Base-by-base conservation (phyloP, 306 rosid genomes). In the Medicago ruthenica region DNA sequence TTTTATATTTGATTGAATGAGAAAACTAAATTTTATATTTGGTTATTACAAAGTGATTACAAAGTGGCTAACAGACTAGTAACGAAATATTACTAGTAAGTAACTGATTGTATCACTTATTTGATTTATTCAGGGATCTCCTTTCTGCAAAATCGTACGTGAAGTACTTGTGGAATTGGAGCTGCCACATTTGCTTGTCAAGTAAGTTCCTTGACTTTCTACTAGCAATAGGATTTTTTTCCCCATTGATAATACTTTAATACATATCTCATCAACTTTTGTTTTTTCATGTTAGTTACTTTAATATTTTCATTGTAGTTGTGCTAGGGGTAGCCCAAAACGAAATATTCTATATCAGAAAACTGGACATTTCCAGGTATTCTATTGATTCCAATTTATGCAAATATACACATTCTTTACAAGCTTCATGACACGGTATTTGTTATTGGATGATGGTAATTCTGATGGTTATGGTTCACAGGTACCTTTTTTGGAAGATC, bases 71-170 rank as follows among this genome's bases (percentile, higher is more conserved):
- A 55, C 61, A 55, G 20, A 55, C 7, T 55, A 9, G 24, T 53
- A 17, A 20, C 34, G 5, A 58, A 11, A 9, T n/a, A 6, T 45
- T 45, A 45, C 16, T 45, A 45, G 16, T 42, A 42, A 42, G 1
- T 45, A 45, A 45, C 37, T 58, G 12, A 58, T 39, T 22, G 24
- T 22, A 58, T 22, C 15, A 22, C 16, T 21, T 5, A 22, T 58
- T 22, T 22, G 9, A 6, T 83, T 75, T 75, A 80, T 83, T 64
- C 90, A 96, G 99, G 97, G 96, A 31, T 96, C 99, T 51, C 99
- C 99, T 67, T 96, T 92, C 74, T 96, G 99, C 92, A 90, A 92
- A 89, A 83, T 92, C 76, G 98, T 92, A 9, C 98, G 98, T 36
- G 99, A 92, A 87, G 93, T 82, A 50, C 96, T 90, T 3, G 93